phyloP scores from a whole-genome alignment of 1,139 yeast species.

The Sugiyamaella castrensis region DNA sequence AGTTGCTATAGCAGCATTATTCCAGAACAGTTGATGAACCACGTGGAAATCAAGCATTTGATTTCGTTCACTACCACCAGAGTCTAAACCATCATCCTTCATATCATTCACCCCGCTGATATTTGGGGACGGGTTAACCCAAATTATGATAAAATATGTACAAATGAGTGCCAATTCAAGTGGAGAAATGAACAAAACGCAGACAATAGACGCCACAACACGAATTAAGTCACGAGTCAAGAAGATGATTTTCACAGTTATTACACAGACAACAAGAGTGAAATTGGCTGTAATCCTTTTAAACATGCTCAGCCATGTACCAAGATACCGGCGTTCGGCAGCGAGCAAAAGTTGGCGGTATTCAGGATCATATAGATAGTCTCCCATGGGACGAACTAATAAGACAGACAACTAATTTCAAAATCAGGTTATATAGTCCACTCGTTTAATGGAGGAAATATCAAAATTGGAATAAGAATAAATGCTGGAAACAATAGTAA shows the following conservation, averaged over 20 bases:
- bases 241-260: constrained; percentile 23
- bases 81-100: not conserved
- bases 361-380: constrained; percentile 19
- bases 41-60: constrained; percentile 19
- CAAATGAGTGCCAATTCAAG: constrained; percentile 23
- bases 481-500: too few relatives aligned
- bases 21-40: constrained; percentile 27
- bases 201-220: constrained; percentile 15
- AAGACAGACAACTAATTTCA: not conserved
- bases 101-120: not conserved
- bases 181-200: constrained; percentile 22
- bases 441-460: not conserved
- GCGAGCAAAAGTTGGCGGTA: constrained; percentile 23
- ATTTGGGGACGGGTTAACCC: not conserved
- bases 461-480: not conserved
- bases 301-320: constrained; percentile 19
- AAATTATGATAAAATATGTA: constrained; percentile 17
- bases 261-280: constrained; percentile 17
- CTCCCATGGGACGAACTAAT: not conserved
- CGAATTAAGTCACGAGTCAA: constrained; percentile 22
- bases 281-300: constrained; percentile 7
- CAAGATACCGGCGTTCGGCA: constrained; percentile 22
- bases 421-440: not conserved
- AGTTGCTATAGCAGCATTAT: constrained; percentile 22
- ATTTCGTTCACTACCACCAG: too few relatives aligned